Conservation (phyloP, 208 protist genomes). For the Blechomonas ayalai region DNA sequence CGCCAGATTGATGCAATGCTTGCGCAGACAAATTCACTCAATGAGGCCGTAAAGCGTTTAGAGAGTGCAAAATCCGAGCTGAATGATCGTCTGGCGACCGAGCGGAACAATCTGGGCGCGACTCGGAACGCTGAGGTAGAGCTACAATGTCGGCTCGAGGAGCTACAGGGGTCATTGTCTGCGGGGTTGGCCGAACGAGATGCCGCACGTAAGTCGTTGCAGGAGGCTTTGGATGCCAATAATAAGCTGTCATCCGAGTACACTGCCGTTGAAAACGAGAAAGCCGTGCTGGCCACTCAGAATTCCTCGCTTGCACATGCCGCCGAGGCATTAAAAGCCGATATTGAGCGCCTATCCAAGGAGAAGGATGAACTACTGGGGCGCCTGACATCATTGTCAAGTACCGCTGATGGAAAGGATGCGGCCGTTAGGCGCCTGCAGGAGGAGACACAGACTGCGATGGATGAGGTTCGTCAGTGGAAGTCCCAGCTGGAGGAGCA, state of each 20-base stretch:
- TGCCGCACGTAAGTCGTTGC: conserved; percentile 1
- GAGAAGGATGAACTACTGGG: conserved; percentile 10
- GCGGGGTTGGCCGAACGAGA: not conserved
- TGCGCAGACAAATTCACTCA: conserved; percentile 9
- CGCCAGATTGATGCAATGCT: not conserved
- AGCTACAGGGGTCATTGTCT: not conserved
- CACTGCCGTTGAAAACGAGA: conserved; percentile 16
- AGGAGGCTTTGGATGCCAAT: conserved; percentile 9
- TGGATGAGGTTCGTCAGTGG: not conserved
- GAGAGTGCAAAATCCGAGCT: not conserved
- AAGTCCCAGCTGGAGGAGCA: not conserved
- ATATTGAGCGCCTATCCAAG: conserved; percentile 1
- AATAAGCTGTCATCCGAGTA: conserved; percentile 14
- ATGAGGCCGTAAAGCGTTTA: not conserved
- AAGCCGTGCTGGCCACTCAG: conserved; percentile 1
- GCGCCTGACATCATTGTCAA: not conserved
- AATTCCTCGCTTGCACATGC: too few relatives aligned
- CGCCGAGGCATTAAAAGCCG: conserved; percentile 3
- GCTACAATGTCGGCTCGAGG: conserved; percentile 5
- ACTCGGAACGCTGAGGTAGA: conserved; percentile 8
- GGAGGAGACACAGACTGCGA: not conserved
- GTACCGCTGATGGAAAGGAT: conserved; percentile 1
- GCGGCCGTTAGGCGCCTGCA: not conserved
- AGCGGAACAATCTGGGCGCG: conserved; percentile 6
- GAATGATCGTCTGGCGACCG: conserved; percentile 9